A percentile compares a stretch with the other conserved stretches of the same genome.
Conservation (phyloP, 805 yeast species). For the Schwanniomyces sp. region DNA sequence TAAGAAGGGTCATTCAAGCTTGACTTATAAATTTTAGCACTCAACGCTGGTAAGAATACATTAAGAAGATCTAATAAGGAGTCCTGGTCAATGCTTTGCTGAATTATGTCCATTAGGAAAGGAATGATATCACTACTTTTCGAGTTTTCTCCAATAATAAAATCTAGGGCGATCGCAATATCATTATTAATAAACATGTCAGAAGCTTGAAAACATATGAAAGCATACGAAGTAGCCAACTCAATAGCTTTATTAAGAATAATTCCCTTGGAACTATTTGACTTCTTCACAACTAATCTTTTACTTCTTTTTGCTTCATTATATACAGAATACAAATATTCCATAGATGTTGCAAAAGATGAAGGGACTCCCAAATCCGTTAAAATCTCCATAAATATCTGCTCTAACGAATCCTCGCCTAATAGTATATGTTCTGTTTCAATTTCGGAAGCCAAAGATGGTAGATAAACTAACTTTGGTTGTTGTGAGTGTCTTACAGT, state of each 20-base stretch:
- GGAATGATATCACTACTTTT: conserved; percentile 14
- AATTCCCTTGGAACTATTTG: conserved; percentile 35
- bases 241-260: conserved; percentile 50
- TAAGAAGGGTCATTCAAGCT: conserved; percentile 54
- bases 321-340: conserved; percentile 50
- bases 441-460: conserved; percentile 24
- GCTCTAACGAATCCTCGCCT: conserved; percentile 41
- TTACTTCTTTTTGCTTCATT: conserved; percentile 36
- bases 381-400: conserved; percentile 53
- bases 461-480: conserved; percentile 17
- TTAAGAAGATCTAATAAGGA: conserved; percentile 59
- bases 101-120: conserved; percentile 56
- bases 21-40: conserved; percentile 31
- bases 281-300: conserved; percentile 44
- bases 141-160: conserved; percentile 18
- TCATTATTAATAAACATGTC: conserved; percentile 54
- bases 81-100: conserved; percentile 66
- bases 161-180: conserved; percentile 23
- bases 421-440: conserved; percentile 14
- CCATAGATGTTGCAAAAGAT: conserved; percentile 36
- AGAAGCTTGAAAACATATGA: conserved; percentile 67
- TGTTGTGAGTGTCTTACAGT: conserved; percentile 18
- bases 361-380: conserved; percentile 52
- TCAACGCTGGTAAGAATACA: conserved; percentile 47
- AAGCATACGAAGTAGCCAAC: conserved; percentile 59